Percentiles rank a stretch among this genome's conserved stretches.
phyloP scores from a whole-genome alignment of 345 rosid genomes.

The Gossypium turneri region DNA sequence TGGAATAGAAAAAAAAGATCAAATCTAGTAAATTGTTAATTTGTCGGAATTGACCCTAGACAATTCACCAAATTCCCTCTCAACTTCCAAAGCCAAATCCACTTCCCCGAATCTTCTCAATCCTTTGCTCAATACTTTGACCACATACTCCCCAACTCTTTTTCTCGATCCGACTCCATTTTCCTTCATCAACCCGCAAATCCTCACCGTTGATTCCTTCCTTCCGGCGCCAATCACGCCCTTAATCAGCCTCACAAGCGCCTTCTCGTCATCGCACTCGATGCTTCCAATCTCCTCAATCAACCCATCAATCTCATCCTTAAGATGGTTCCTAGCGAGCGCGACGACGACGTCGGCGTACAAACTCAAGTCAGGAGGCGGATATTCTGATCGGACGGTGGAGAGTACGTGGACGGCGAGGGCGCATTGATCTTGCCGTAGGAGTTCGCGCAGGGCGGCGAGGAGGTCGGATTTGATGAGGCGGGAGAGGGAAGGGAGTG shows the following conservation, averaged over 20 bases:
- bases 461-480: conserved; percentile 67
- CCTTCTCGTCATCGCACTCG: conserved; percentile 44
- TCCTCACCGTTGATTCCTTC: conserved; percentile 69
- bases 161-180: conserved; percentile 60
- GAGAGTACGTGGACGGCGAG: conserved; percentile 74
- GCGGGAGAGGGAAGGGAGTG: conserved; percentile 64
- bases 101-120: conserved; percentile 59
- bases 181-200: conserved; percentile 57
- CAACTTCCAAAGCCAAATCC: conserved; percentile 51
- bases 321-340: conserved; percentile 43
- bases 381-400: conserved; percentile 57
- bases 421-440: conserved; percentile 65
- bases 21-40: not conserved
- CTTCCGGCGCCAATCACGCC: conserved; percentile 55
- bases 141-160: conserved; percentile 55
- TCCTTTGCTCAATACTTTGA: conserved; percentile 56
- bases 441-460: conserved; percentile 69
- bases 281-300: conserved; percentile 47
- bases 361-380: conserved; percentile 43
- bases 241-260: conserved; percentile 45
- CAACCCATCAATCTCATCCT: conserved; percentile 54
- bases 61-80: conserved; percentile 30
- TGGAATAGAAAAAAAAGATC: not conserved
- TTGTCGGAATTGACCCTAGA: conserved; percentile 22
- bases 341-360: conserved; percentile 60